These are phyloP conservation scores for Polychaeton citri DNA, from an alignment of 2,329 filamentous ascomycete species.

Conservation along the genomic window DNA sequence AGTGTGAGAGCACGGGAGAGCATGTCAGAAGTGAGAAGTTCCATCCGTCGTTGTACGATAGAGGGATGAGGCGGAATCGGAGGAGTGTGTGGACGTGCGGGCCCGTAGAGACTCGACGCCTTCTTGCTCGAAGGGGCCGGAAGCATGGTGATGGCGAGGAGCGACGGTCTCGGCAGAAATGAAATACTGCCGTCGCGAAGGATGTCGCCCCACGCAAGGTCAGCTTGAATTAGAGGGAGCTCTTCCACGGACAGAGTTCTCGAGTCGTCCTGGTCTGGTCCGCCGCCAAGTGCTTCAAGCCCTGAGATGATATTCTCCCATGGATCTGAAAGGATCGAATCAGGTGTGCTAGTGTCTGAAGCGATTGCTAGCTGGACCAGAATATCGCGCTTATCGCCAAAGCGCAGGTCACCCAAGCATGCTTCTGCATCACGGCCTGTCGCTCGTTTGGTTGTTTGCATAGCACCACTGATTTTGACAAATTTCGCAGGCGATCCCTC, in stretches of 20 bases:
- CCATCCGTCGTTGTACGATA: conserved; percentile 94
- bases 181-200: conserved; percentile 75
- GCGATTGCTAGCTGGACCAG: conserved; percentile 87
- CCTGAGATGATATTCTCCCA: conserved; percentile 98
- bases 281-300: conserved; percentile 79
- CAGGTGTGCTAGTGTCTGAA: conserved; percentile 69
- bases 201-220: conserved; percentile 86
- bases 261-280: conserved; percentile 74
- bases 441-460: conserved; percentile 92
- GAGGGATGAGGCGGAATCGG: conserved; percentile 90
- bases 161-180: conserved; percentile 75
- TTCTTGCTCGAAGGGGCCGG: conserved; percentile 38
- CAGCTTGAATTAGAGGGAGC: conserved; percentile 86
- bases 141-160: conserved; percentile 91
- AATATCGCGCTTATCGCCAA: conserved; percentile 90
- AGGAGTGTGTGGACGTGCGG: conserved; percentile 41
- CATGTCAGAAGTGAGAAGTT: conserved; percentile 96
- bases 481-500: conserved; percentile 97
- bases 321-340: conserved; percentile 78
- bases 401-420: conserved; percentile 77
- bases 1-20: conserved; percentile 81
- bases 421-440: conserved; percentile 91
- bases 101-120: conserved; percentile 8
- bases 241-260: conserved; percentile 80
- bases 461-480: conserved; percentile 91